These are phyloP conservation scores for Capsella rubella DNA, from an alignment of 441 rosid genomes.

Conservation along the genomic window DNA sequence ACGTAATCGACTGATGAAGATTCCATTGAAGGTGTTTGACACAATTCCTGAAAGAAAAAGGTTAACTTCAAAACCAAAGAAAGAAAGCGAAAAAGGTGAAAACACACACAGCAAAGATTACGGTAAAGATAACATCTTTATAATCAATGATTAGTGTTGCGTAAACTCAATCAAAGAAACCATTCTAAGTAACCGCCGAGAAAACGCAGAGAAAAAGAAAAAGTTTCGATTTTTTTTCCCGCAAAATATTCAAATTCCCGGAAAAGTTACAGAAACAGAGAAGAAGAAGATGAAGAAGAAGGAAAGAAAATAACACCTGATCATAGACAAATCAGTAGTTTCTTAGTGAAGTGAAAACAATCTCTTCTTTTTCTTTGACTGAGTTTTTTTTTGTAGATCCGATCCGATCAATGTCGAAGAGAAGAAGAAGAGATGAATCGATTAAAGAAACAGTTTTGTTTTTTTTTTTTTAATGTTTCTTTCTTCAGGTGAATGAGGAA, in stretches of 20 bases:
- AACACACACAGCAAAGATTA: conserved; percentile 46
- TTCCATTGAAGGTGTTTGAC: conserved; percentile 65
- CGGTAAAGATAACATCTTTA: conserved; percentile 45
- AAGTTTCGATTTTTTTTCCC: conserved; percentile 17
- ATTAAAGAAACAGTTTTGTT: conserved; percentile 34
- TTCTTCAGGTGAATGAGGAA: conserved; percentile 49
- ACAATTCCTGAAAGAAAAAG: conserved; percentile 41
- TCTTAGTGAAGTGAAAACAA: conserved; percentile 38
- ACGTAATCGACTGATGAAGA: conserved; percentile 47
- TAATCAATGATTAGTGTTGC: conserved; percentile 30
- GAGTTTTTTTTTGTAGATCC: conserved; percentile 36
- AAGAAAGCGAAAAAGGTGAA: conserved; percentile 25
- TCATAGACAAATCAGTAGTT: conserved; percentile 51
- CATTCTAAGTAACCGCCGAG: conserved; percentile 41
- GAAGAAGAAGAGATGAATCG: conserved; percentile 36
- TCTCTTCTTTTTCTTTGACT: conserved; percentile 34
- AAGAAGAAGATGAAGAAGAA: conserved; percentile 1
- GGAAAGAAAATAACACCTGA: conserved; percentile 50
- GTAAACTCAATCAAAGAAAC: conserved; percentile 28
- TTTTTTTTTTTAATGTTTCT: conserved; percentile 34
- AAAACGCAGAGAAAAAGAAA: conserved; percentile 33
- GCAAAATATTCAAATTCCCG: conserved; percentile 30
- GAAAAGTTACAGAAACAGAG: conserved; percentile 19
- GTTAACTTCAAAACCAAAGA: conserved; percentile 40
- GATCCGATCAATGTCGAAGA: conserved; percentile 63